Percentiles rank a stretch among this genome's conserved stretches.
Conservation (phyloP, 306 rosid genomes). For the Castanopsis chinensis region DNA sequence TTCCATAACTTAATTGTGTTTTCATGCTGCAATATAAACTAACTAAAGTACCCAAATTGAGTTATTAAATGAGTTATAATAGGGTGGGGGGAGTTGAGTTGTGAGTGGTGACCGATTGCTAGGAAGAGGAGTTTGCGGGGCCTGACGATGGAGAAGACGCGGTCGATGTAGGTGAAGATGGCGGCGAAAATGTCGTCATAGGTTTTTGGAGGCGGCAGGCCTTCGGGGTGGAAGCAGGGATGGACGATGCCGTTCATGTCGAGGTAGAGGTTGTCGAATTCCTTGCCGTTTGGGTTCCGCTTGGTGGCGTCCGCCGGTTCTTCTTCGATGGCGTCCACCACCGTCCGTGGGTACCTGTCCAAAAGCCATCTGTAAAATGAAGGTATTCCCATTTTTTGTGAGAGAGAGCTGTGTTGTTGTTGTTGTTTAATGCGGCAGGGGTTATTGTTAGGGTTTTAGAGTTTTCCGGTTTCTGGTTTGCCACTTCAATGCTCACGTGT, state of each 20-base stretch:
- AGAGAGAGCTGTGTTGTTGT: no score
- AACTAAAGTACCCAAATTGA: no score
- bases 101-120: constrained; percentile 21
- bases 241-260: constrained; percentile 36
- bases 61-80: no score
- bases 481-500: no score
- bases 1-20: no score
- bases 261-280: constrained; percentile 34
- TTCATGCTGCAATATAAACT: no score
- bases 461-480: no score
- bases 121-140: constrained; percentile 26
- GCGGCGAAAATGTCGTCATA: constrained; percentile 21
- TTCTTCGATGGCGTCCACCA: constrained; percentile 4
- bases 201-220: constrained; percentile 20
- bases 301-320: neutral
- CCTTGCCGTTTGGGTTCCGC: constrained; percentile 12
- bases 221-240: constrained; percentile 34
- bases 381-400: constrained; percentile 21
- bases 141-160: constrained; percentile 15
- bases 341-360: constrained; percentile 10
- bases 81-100: neutral
- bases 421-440: no score
- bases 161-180: constrained; percentile 17
- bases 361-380: constrained; percentile 23
- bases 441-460: no score